Evolutionary conservation across 495 filamentous ascomycete species (phyloP).

Genomic region (Pyronema domesticum): DNA sequence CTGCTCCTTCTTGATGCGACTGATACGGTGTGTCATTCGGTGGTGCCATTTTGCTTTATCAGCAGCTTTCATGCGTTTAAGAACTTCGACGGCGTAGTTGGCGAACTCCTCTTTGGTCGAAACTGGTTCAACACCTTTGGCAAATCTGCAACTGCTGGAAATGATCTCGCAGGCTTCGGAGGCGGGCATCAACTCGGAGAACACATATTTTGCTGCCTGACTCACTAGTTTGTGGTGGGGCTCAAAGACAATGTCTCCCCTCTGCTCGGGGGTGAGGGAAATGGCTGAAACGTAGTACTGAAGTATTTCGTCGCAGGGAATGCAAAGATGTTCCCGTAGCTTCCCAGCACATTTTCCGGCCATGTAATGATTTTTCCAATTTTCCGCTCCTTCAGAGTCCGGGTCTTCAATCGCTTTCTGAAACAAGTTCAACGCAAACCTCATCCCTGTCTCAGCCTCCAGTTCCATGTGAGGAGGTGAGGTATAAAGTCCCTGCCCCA

Average conservation of each 20-base stretch:
- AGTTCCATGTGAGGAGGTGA: conserved; percentile 54
- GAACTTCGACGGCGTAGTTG: conserved; percentile 48
- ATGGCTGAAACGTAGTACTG: conserved; percentile 58
- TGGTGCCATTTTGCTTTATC: conserved; percentile 98
- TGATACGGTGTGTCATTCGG: conserved; percentile 64
- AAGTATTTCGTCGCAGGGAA: conserved; percentile 42
- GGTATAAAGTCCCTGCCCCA: conserved; percentile 55
- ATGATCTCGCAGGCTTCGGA: conserved; percentile 37
- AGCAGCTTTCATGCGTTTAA: conserved; percentile 58
- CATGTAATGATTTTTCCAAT: conserved; percentile 82
- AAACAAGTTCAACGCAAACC: conserved; percentile 66
- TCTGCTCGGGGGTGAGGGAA: conserved; percentile 57
- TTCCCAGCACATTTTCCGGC: conserved; percentile 92
- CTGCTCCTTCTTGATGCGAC: conserved; percentile 51
- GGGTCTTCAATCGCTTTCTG: conserved; percentile 46
- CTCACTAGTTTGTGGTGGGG: conserved; percentile 93
- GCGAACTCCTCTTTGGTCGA: conserved; percentile 51
- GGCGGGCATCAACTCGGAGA: conserved; percentile 22
- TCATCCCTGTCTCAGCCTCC: conserved; percentile 62
- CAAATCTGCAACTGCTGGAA: conserved; percentile 22
- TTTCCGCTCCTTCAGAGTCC: conserved; percentile 39
- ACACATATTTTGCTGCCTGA: conserved; percentile 48
- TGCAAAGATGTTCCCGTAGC: conserved; percentile 42
- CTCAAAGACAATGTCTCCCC: conserved; percentile 71
- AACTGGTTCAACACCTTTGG: conserved; percentile 23